Conservation (phyloP, 345 rosid species). For the Sisymbrium irio region DNA sequence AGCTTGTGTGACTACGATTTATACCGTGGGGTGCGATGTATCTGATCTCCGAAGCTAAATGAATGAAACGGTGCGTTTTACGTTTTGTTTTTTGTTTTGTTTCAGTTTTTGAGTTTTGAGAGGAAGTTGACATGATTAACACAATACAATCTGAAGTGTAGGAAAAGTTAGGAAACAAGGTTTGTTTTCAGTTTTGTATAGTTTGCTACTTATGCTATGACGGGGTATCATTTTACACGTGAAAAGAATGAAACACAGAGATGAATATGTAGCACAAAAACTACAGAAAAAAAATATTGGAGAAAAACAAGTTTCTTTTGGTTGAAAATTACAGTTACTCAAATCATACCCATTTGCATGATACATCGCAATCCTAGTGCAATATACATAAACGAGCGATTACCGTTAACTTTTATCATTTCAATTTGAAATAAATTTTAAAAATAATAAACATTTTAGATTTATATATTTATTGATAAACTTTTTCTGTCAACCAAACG, state of each 20-base stretch:
- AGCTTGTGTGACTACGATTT: background rate
- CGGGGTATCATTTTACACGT: background rate
- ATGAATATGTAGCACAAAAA: background rate
- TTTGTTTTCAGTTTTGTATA: background rate
- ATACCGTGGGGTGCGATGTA: slow-evolving; percentile 16
- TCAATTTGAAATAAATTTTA: background rate
- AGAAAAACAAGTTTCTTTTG: background rate
- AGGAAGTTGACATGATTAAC: background rate
- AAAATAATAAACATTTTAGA: fast-evolving
- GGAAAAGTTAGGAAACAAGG: background rate
- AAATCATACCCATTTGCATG: background rate
- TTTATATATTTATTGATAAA: background rate
- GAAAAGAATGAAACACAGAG: background rate
- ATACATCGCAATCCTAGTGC: background rate
- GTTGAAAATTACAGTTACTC: background rate
- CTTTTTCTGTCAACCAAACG: slow-evolving; percentile 29
- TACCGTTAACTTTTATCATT: fast-evolving
- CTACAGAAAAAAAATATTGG: background rate
- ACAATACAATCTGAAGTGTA: background rate
- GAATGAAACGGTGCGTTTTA: slow-evolving; percentile 4
- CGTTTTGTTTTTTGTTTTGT: background rate
- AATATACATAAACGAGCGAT: background rate
- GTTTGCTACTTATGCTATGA: background rate
- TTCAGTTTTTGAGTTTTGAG: background rate
- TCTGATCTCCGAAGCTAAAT: background rate